A percentile compares a stretch with the other conserved stretches of the same genome.
phyloP scores from a whole-genome alignment of 2,329 filamentous ascomycete species.

The Colletotrichum siamense region DNA sequence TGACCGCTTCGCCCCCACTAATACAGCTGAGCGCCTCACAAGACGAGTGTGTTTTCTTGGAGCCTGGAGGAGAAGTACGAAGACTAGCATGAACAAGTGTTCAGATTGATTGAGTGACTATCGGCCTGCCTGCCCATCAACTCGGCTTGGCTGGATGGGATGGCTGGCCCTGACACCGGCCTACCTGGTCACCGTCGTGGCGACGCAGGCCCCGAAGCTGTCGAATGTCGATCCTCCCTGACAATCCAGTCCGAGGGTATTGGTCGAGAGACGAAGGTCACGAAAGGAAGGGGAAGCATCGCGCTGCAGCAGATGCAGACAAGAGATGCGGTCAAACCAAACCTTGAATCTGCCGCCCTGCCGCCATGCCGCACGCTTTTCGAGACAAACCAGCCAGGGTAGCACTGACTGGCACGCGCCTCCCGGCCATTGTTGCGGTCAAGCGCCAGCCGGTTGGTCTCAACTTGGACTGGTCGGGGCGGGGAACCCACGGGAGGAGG shows the following conservation, averaged over 20 bases:
- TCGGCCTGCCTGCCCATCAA: background rate
- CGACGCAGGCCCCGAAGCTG: background rate
- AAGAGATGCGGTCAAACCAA: slow-evolving; percentile 12
- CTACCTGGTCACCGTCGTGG: background rate
- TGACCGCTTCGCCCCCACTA: slow-evolving; percentile 18
- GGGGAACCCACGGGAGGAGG: slow-evolving; percentile 8
- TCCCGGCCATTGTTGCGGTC: slow-evolving; percentile 22
- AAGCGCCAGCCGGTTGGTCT: slow-evolving; percentile 17
- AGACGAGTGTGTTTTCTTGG: background rate
- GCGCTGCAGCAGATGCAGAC: background rate
- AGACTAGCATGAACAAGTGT: background rate
- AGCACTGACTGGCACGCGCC: slow-evolving; percentile 16
- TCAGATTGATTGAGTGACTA: background rate
- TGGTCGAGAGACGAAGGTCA: background rate
- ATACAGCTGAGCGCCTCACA: background rate
- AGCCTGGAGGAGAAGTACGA: background rate
- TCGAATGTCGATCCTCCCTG: slow-evolving; percentile 17
- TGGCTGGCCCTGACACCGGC: background rate
- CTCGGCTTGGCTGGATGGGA: background rate
- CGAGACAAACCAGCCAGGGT: background rate
- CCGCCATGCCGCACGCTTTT: background rate
- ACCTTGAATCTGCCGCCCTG: slow-evolving; percentile 7
- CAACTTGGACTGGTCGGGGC: slow-evolving; percentile 23
- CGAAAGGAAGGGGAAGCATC: background rate
- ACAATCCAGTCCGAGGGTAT: slow-evolving; percentile 19